These are phyloP conservation scores for Cylindrodendrum hubeiense DNA, from an alignment of 2,329 filamentous ascomycete species.

Conservation along the genomic window DNA sequence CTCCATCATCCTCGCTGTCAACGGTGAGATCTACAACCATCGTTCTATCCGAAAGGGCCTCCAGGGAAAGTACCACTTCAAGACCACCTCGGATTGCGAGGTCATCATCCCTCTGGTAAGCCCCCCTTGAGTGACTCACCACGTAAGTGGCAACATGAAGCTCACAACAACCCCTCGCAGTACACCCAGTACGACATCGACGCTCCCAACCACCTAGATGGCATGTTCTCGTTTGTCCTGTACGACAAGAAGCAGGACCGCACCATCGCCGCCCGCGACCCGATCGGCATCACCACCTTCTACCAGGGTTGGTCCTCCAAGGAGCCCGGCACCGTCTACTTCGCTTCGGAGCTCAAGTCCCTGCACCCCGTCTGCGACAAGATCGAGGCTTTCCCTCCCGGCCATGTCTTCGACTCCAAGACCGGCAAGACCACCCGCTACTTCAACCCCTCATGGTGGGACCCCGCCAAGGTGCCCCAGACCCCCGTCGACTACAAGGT, in stretches of 20 bases:
- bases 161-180: constrained; percentile 58
- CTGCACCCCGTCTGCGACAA: constrained; percentile 94
- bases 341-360: constrained; percentile 96
- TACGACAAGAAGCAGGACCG: constrained; percentile 97
- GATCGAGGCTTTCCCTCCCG: constrained; percentile 93
- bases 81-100: constrained; percentile 98
- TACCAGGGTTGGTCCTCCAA: constrained; percentile 93
- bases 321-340: constrained; percentile 89
- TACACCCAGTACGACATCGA: constrained; percentile 94
- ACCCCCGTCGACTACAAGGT: constrained; percentile 86
- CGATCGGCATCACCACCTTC: constrained; percentile 96
- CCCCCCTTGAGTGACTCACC: constrained; percentile 30
- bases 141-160: background rate
- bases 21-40: constrained; percentile 99
- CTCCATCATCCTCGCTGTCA: constrained; percentile 92
- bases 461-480: constrained; percentile 81
- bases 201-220: constrained; percentile 92
- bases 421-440: constrained; percentile 88
- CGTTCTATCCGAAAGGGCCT: constrained; percentile 90
- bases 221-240: constrained; percentile 99
- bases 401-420: constrained; percentile 95
- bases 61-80: constrained; percentile 91
- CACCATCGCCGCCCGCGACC: constrained; percentile 92
- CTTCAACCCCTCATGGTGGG: constrained; percentile 94
- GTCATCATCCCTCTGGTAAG: constrained; percentile 96